These are phyloP conservation scores for Beauveria brongniartii DNA, from an alignment of 2,329 filamentous ascomycete genomes.

Conservation along the genomic window DNA sequence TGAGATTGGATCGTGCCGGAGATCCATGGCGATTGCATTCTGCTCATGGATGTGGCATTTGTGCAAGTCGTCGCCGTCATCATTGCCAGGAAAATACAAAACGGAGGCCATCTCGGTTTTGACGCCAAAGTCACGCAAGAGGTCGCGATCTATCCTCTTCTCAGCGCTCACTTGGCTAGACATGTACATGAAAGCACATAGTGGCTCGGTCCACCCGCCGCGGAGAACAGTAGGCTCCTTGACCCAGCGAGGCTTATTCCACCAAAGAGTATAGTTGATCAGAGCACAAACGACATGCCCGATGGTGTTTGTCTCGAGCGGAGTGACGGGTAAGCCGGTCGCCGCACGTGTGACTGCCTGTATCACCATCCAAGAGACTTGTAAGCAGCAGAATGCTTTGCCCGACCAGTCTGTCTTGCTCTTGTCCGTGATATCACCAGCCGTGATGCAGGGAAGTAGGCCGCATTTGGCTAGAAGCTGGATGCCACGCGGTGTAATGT, in stretches of 20 bases:
- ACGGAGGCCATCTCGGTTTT: constrained; percentile 6
- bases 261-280: constrained; percentile 24
- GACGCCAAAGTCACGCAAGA: constrained; percentile 11
- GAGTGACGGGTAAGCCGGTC: constrained; percentile 24
- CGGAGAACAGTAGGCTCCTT: constrained; percentile 11
- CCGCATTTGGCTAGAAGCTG: constrained; percentile 9
- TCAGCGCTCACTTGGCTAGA: constrained; percentile 10
- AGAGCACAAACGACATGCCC: constrained; percentile 27
- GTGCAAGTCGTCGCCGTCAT: background rate
- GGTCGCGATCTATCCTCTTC: constrained; percentile 1
- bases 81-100: background rate
- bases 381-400: constrained; percentile 27
- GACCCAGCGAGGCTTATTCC: constrained; percentile 6
- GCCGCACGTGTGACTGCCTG: constrained; percentile 24
- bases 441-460: background rate
- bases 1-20: too few species aligned
- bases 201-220: constrained; percentile 4
- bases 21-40: too few species aligned
- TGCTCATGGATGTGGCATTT: background rate
- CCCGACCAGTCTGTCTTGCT: constrained; percentile 27
- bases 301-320: constrained; percentile 28
- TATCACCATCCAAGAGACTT: constrained; percentile 29
- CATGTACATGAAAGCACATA: constrained; percentile 13
- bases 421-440: constrained; percentile 23
- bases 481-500: background rate